Percentiles rank a stretch among this genome's conserved stretches.
These are phyloP conservation scores for Sphagnum contortum DNA, from an alignment of 225 moss, liverwort and hornwort species.

Conservation along the genomic window DNA sequence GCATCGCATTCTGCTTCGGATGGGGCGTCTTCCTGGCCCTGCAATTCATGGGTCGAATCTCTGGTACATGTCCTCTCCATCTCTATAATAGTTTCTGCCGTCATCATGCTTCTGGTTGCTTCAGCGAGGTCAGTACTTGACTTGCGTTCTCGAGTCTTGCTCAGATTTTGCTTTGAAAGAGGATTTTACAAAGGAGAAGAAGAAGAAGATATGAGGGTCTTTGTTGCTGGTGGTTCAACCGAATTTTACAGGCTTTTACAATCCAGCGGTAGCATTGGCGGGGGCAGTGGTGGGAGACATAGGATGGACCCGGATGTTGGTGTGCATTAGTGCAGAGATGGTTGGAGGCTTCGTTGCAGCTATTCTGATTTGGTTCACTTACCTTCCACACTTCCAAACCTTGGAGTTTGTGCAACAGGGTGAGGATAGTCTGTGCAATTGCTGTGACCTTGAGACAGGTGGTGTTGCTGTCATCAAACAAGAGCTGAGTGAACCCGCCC, in stretches of 20 bases:
- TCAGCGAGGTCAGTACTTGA: too few relatives aligned
- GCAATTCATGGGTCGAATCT: too few relatives aligned
- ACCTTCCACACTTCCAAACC: constrained; percentile 42
- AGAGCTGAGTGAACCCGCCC: constrained; percentile 34
- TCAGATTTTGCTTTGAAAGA: too few relatives aligned
- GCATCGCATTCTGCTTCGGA: too few relatives aligned
- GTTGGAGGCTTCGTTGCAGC: constrained; percentile 31
- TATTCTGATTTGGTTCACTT: constrained; percentile 35
- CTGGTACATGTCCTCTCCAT: too few relatives aligned
- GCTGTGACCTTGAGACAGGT: constrained; percentile 39
- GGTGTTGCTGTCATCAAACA: constrained; percentile 47
- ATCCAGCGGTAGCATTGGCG: constrained; percentile 34
- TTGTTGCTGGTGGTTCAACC: not conserved
- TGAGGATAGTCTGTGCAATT: constrained; percentile 18
- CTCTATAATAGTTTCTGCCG: too few relatives aligned
- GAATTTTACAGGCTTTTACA: constrained; percentile 18
- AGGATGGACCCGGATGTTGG: constrained; percentile 15
- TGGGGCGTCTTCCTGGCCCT: too few relatives aligned
- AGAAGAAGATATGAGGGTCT: not conserved
- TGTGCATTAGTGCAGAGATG: constrained; percentile 30
- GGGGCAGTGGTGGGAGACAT: constrained; percentile 33
- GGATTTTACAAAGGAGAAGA: not conserved
- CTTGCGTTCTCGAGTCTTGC: too few relatives aligned
- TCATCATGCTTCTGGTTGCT: too few relatives aligned
- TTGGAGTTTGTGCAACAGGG: constrained; percentile 26